Evolutionary conservation across 2,329 filamentous ascomycete genomes (phyloP).

Genomic region (Colletotrichum orchidophilum): DNA sequence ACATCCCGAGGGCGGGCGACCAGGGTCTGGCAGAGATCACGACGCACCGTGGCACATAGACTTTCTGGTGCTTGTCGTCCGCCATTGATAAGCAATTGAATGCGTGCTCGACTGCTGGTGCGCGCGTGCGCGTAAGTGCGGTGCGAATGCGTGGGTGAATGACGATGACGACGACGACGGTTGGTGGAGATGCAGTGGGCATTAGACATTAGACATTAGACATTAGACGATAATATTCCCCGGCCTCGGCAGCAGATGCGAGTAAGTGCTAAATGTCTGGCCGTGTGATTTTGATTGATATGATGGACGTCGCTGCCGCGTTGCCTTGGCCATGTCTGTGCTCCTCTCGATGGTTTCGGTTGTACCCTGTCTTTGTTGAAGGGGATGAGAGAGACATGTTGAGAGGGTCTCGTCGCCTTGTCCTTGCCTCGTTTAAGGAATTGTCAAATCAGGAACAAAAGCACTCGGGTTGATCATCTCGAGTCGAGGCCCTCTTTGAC

Average conservation of each 20-base stretch:
- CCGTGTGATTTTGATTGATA: neutral
- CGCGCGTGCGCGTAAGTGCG: neutral
- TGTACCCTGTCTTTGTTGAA: neutral
- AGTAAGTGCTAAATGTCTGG: neutral
- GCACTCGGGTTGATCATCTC: neutral
- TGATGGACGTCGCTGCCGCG: neutral
- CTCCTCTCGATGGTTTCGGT: neutral
- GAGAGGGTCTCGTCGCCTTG: neutral
- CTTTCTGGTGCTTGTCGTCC: neutral
- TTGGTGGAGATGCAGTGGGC: neutral
- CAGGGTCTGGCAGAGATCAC: constrained; percentile 6
- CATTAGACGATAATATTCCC: neutral
- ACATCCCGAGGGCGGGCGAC: constrained; percentile 16
- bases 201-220: neutral
- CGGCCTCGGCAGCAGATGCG: neutral
- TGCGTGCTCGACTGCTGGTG: neutral
- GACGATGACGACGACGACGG: neutral
- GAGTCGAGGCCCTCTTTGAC: neutral
- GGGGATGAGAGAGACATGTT: neutral
- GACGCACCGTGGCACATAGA: neutral
- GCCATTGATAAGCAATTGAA: neutral
- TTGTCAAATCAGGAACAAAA: constrained; percentile 3
- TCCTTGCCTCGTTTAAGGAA: constrained; percentile 13
- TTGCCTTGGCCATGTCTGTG: neutral
- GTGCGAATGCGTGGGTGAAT: neutral